Conservation (phyloP, 2,329 filamentous ascomycete genomes). For the Trichoderma citrinoviride region DNA sequence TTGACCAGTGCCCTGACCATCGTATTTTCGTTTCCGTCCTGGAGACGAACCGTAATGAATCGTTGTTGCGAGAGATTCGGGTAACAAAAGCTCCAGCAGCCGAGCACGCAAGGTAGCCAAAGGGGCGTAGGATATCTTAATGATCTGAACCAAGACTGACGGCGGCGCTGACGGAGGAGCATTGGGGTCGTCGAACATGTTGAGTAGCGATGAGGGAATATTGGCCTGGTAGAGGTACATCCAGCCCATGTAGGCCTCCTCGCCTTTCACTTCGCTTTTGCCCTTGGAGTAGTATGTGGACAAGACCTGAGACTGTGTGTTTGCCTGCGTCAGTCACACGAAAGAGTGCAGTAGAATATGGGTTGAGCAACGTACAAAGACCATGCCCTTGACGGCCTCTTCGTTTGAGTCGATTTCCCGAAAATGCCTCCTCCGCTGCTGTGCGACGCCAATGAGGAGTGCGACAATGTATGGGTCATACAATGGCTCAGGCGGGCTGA, state of each 20-base stretch:
- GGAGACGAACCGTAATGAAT: no score
- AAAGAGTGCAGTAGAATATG: neutral
- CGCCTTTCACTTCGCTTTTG: neutral
- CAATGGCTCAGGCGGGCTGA: neutral
- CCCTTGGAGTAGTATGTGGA: neutral
- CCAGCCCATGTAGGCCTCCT: neutral
- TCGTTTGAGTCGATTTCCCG: neutral
- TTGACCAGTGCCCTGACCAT: neutral
- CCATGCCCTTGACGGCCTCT: neutral
- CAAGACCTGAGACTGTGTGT: neutral
- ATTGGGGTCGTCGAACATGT: slow-evolving; percentile 14
- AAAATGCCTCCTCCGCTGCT: neutral
- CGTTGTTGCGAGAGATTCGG: slow-evolving; percentile 14
- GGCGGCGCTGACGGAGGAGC: slow-evolving; percentile 1
- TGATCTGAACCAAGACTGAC: slow-evolving; percentile 5
- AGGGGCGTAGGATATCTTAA: neutral
- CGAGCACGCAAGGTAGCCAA: slow-evolving; percentile 4
- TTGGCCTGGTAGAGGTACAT: slow-evolving; percentile 19
- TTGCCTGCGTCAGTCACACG: neutral
- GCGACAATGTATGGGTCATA: slow-evolving; percentile 9
- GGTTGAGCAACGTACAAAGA: neutral
- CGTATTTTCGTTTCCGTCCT: neutral
- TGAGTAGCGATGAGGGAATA: slow-evolving; percentile 9
- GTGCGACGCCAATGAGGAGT: slow-evolving; percentile 4
- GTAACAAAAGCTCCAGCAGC: slow-evolving; percentile 5